phyloP scores from a whole-genome alignment of 768 basidiomycete genomes.

The Podaxis carcinomalis region DNA sequence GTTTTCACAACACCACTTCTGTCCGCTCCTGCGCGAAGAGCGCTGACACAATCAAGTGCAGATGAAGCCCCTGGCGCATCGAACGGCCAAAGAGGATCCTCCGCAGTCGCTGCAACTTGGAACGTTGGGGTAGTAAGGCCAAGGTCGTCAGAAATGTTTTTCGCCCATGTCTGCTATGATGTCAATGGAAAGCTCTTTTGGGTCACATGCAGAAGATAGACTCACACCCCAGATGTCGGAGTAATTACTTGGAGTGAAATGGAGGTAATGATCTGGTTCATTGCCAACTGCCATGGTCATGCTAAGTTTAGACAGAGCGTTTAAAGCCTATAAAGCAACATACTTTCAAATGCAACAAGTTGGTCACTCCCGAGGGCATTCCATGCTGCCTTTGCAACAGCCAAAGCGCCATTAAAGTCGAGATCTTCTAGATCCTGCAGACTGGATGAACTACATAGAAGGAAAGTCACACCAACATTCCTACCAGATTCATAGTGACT shows the following conservation, averaged over 20 bases:
- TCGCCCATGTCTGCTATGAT: conserved; percentile 37
- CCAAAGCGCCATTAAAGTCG: conserved; percentile 36
- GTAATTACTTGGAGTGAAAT: conserved; percentile 40
- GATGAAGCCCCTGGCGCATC: conserved; percentile 36
- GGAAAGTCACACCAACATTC: conserved; percentile 5
- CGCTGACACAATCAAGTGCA: conserved; percentile 45
- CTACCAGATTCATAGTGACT: conserved; percentile 41
- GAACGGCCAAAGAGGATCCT: conserved; percentile 51
- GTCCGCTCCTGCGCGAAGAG: conserved; percentile 43
- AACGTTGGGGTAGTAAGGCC: conserved; percentile 33
- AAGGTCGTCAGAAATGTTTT: conserved; percentile 34
- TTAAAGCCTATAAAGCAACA: conserved; percentile 8
- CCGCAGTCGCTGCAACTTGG: conserved; percentile 45
- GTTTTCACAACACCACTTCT: conserved; percentile 34
- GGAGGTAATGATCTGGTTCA: conserved; percentile 49
- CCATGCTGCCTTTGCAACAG: conserved; percentile 38
- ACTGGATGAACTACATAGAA: background rate
- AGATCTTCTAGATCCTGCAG: conserved; percentile 42
- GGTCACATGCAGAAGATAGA: background rate
- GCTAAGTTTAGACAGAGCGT: background rate
- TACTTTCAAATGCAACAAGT: conserved; percentile 43
- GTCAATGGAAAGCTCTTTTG: background rate
- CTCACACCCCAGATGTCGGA: conserved; percentile 40
- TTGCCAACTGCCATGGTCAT: conserved; percentile 39
- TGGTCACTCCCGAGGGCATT: conserved; percentile 32